Evolutionary conservation across 306 rosid species (phyloP), one percentile per base, ranked within the genome.

Genomic region (Cucumis melo): DNA sequence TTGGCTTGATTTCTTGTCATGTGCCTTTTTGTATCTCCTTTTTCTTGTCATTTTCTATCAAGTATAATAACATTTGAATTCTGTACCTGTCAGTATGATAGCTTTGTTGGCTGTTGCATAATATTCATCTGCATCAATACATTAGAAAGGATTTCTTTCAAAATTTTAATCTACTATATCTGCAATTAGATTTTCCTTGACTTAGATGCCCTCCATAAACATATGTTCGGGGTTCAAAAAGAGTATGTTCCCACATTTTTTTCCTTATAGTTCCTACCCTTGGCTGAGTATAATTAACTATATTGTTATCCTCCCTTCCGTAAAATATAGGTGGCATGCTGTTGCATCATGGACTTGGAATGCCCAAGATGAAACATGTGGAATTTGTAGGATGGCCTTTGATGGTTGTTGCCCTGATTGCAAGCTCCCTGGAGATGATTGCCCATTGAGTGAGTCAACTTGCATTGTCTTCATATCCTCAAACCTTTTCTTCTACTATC

Each of bases 271-370:
- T 66, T 19, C 19, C 29, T 39, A 38, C 50, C 50, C 7, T 65
- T 7, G 39, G 44, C 17, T 68, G 42, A 44, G 29, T 68, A 44
- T 48, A 44, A 68, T 68, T 42, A 68, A 44, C 57, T 15, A 3
- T 42, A 11, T 68, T 11, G 34, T 67, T 20, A 42, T 41, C 34
- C 74, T 20, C 19, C 32, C 73, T 80, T 19, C 57, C 71, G 27
- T 83, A 20, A 78, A 82, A 44, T 76, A 73, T 82, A 91, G 97
- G 80, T 88, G 98, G 96, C 97, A 90, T 87, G 91, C 86, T 73
- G 84, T 90, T 78, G 92, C 98, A 77, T 90, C 94, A 0, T 93
- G 98, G 98, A 93, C 98, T 36, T 90, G 98, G 97, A 91, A 91
- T 85, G 94, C 97, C 5, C 94, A 88, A 54, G 96, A 91, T 74